A percentile compares a stretch with the other conserved stretches of the same genome.
Conservation (phyloP, 495 filamentous ascomycete genomes). For the Daldinia childiae region DNA sequence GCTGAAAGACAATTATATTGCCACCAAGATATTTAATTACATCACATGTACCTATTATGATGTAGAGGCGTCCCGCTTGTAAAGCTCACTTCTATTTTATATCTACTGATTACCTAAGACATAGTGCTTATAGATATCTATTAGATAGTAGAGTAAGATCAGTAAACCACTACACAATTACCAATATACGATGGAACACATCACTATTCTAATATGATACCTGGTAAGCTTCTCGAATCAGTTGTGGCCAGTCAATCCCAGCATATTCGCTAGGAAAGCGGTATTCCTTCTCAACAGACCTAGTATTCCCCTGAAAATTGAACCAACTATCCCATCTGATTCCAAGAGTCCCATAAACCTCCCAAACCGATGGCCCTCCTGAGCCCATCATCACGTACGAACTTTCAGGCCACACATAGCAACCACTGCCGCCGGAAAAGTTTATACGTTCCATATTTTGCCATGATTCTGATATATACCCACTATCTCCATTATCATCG, state of each 20-base stretch:
- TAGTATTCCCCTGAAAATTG: background rate
- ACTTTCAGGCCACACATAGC: conserved; percentile 16
- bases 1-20: no score
- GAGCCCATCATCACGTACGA: conserved; percentile 10
- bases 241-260: conserved; percentile 16
- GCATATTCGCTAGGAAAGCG: conserved; percentile 10
- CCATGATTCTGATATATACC: background rate
- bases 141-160: background rate
- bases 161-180: no score
- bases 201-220: background rate
- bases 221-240: background rate
- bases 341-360: background rate
- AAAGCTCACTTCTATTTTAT: no score
- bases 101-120: no score
- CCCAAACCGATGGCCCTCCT: background rate
- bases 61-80: no score
- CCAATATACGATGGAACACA: background rate
- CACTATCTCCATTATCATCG: background rate
- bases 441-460: background rate
- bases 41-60: no score
- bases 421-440: conserved; percentile 15
- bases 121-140: background rate
- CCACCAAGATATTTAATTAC: no score
- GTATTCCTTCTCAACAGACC: background rate
- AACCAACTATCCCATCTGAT: background rate